Evolutionary conservation across 2,329 filamentous ascomycete species (phyloP).

Genomic region (Knufia petricola): DNA sequence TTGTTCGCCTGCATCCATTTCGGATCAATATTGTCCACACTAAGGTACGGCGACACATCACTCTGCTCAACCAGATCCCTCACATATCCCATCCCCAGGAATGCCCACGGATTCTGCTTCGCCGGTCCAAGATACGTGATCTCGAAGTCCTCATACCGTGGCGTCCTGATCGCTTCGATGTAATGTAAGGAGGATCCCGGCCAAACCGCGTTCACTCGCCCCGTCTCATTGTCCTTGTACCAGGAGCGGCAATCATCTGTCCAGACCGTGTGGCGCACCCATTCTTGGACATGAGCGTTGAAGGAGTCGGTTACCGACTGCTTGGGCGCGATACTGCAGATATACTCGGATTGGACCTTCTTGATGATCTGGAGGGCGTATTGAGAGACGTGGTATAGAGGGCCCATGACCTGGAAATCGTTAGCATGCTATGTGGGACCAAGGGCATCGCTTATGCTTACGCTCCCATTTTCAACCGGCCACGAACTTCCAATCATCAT

Average conservation of each 20-base stretch:
- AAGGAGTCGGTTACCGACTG: constrained; percentile 27
- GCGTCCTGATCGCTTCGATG: constrained; percentile 32
- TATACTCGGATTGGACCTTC: constrained; percentile 35
- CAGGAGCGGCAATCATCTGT: constrained; percentile 36
- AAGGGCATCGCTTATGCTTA: not conserved
- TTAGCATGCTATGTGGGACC: constrained; percentile 27
- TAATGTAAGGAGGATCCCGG: constrained; percentile 45
- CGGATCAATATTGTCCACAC: constrained; percentile 27
- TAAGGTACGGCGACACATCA: constrained; percentile 28
- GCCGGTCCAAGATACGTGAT: constrained; percentile 29
- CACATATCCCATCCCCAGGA: constrained; percentile 27
- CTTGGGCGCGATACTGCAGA: constrained; percentile 32
- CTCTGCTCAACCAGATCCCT: constrained; percentile 23
- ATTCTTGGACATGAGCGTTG: constrained; percentile 35
- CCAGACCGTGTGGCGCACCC: constrained; percentile 43
- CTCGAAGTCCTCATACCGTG: constrained; percentile 39
- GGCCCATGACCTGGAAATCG: constrained; percentile 39
- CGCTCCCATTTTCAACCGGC: constrained; percentile 35
- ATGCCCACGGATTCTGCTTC: constrained; percentile 26
- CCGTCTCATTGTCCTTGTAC: constrained; percentile 31
- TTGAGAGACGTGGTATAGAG: constrained; percentile 31
- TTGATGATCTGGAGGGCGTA: constrained; percentile 33
- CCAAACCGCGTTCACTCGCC: constrained; percentile 40
- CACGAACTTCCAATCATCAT: constrained; percentile 25
- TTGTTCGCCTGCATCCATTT: constrained; percentile 26